A percentile compares a stretch with the other conserved stretches of the same genome.
phyloP scores from a whole-genome alignment of 164 flowering plant genomes.

The Malania oleifera region DNA sequence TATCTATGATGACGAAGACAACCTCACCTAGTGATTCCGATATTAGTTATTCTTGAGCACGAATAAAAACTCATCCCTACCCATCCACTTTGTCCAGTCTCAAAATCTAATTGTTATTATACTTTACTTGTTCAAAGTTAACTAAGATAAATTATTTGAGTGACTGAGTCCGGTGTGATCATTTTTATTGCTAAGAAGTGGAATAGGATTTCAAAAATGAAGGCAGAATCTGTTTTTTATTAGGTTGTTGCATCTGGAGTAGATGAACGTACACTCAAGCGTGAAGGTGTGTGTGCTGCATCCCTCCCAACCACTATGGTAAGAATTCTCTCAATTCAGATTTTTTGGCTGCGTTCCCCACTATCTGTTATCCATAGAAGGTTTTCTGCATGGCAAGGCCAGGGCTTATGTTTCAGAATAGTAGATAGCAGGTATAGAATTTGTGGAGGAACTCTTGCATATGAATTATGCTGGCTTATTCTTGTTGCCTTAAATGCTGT shows the following conservation, averaged over 20 bases:
- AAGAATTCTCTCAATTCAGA: constrained; percentile 4
- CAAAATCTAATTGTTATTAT: too few species aligned
- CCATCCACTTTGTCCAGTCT: too few species aligned
- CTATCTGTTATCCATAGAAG: too few species aligned
- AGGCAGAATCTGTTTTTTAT: not conserved
- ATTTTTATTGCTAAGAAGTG: not conserved
- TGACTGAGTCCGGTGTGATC: not conserved
- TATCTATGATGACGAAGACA: too few species aligned
- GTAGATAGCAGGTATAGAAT: not conserved
- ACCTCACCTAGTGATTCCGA: too few species aligned
- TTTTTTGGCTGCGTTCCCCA: not conserved
- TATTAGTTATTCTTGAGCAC: too few species aligned
- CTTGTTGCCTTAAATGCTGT: not conserved
- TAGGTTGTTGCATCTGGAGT: constrained; percentile 99
- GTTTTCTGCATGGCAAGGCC: not conserved
- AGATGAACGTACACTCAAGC: constrained; percentile 94
- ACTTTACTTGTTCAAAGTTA: too few species aligned
- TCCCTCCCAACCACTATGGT: constrained; percentile 99
- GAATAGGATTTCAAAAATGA: constrained; percentile 1
- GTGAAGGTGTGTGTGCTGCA: constrained; percentile 99
- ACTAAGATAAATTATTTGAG: too few species aligned
- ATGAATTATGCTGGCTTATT: not conserved
- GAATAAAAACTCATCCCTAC: too few species aligned
- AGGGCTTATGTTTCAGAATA: not conserved
- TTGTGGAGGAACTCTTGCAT: not conserved